Conservation (phyloP, 169 alveolate genomes). For the Eimeria acervulina region DNA sequence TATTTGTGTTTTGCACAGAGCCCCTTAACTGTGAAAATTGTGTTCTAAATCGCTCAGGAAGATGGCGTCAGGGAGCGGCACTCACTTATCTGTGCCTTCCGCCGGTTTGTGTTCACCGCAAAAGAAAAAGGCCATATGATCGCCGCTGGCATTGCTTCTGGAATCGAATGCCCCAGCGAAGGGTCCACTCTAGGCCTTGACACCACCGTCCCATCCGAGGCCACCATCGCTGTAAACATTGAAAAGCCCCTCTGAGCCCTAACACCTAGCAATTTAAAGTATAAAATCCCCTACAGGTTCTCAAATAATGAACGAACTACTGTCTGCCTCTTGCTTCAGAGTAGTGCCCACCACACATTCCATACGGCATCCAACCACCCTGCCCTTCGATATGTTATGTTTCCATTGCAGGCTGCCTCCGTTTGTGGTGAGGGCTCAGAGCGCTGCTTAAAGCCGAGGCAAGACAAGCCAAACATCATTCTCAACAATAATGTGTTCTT, state of each 20-base stretch:
- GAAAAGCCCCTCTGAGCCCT: background rate
- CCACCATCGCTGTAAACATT: slow-evolving; percentile 38
- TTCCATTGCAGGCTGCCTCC: slow-evolving; percentile 7
- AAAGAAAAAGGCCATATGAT: slow-evolving; percentile 6
- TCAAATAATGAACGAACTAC: background rate
- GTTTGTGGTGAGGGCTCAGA: slow-evolving; percentile 42
- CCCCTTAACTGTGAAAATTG: background rate
- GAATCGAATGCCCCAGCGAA: slow-evolving; percentile 25
- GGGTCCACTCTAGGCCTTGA: slow-evolving; percentile 16
- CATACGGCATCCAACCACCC: background rate
- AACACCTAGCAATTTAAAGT: background rate
- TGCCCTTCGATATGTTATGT: background rate
- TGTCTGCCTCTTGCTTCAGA: background rate
- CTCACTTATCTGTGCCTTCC: slow-evolving; percentile 55
- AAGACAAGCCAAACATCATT: slow-evolving; percentile 5
- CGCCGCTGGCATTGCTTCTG: slow-evolving; percentile 11
- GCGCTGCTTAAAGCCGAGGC: slow-evolving; percentile 60
- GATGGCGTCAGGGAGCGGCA: slow-evolving; percentile 65
- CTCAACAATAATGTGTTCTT: background rate
- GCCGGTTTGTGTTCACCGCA: slow-evolving; percentile 14
- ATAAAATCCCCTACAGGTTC: background rate
- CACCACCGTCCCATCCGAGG: slow-evolving; percentile 59
- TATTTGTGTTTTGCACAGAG: background rate
- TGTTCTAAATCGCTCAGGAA: background rate
- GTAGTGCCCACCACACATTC: background rate